Evolutionary conservation across 495 filamentous ascomycete species (phyloP), one percentile per base, ranked within the genome.

Genomic region (Jackrogersella multiformis): DNA sequence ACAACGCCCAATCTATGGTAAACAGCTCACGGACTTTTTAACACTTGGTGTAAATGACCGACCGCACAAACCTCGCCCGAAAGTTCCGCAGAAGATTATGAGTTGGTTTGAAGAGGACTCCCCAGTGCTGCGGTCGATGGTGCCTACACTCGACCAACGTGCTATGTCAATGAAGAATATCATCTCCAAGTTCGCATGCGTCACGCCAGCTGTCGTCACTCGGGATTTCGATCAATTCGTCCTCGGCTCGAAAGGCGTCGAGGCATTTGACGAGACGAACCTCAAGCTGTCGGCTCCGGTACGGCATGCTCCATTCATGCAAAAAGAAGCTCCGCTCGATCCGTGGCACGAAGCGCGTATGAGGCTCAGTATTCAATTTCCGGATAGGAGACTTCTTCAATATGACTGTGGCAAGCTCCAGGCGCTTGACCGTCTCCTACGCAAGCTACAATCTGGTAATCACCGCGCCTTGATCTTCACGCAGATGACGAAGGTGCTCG

Each of bases 361-460:
- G 85, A 90, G 93, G 16, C 82, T 95, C 3, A 94, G 92, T 1
- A 97, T 99, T 55, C 96, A 94, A 5, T 99, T 99, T 74, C 96
- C 96, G 0, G 96, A 99, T 74, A 97, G 92, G 75, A 87, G 95
- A 10, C 85, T 99, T 30, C 84, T 99, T 2, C 94, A 98, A 73
- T 99, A 97, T 70, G 96, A 99, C 78, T 98, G 96, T 73, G 96
- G 96, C 53, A 99, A 99, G 74, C 85, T 99, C 9, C 96, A 99
- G 69, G 87, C 89, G 23, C 88, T 99, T 12, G 94, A 94, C 72
- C 88, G 86, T 60, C 86, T 99, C 7, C 86, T 99, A 24, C 90
- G 95, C 18, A 88, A 91, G 51, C 84, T 98, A 0, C 93, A 97
- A 77, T 87, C 91, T 5, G 92, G 92, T 54, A 92, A 93, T 13